Evolutionary conservation across 805 yeast species (phyloP).

Genomic region (Hanseniaspora nectarophila): DNA sequence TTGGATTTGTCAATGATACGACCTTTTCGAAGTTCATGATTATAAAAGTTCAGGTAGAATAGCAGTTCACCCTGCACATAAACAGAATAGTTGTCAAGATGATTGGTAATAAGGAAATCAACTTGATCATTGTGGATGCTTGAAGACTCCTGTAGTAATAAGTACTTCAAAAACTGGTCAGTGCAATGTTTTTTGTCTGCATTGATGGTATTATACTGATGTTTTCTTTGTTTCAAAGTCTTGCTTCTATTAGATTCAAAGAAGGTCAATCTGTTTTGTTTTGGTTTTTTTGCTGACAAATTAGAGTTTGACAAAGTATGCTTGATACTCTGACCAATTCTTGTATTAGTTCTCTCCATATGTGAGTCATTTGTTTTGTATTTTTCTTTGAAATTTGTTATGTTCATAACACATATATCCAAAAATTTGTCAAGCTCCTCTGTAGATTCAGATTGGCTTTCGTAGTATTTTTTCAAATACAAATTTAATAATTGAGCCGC

Average conservation of each 20-base stretch:
- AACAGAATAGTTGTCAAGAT: slow-evolving; percentile 5
- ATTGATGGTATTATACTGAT: not conserved
- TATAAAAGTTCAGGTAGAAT: slow-evolving; percentile 10
- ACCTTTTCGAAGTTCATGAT: not conserved
- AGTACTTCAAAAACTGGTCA: slow-evolving; percentile 4
- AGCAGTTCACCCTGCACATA: slow-evolving; percentile 6
- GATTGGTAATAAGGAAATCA: not conserved
- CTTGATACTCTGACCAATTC: not conserved
- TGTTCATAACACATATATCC: not conserved
- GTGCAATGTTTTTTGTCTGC: not conserved
- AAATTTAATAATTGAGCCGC: not conserved
- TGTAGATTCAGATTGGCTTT: not conserved
- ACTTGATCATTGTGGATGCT: not conserved
- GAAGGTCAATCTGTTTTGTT: not conserved
- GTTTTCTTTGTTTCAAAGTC: not conserved
- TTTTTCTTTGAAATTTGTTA: not conserved
- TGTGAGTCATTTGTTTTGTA: not conserved
- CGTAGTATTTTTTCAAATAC: not conserved
- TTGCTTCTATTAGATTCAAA: not conserved
- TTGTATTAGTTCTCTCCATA: not conserved
- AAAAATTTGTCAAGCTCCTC: slow-evolving; percentile 6
- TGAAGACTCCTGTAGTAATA: slow-evolving; percentile 1
- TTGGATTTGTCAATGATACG: not conserved
- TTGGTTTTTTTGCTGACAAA: not conserved
- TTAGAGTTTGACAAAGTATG: not conserved